phyloP scores from a whole-genome alignment of 2,329 filamentous ascomycete genomes.

The Falciphora oryzae region DNA sequence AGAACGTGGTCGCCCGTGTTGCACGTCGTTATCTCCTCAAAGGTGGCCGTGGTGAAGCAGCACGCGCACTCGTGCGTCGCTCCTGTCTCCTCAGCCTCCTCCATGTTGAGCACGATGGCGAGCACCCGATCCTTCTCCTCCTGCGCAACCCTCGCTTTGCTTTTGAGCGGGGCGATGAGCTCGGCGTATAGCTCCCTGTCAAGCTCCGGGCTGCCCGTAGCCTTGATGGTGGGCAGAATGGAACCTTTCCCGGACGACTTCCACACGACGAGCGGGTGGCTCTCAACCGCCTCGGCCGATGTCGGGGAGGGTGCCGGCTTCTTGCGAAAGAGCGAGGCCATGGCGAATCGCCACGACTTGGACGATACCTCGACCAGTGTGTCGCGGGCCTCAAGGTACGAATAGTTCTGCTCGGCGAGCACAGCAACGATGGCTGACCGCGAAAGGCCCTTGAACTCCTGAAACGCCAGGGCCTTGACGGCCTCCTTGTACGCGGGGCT shows the following conservation, averaged over 20 bases:
- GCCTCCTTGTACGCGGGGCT: conserved; percentile 62
- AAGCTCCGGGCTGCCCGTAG: conserved; percentile 60
- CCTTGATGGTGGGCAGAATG: conserved; percentile 54
- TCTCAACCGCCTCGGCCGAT: conserved; percentile 39
- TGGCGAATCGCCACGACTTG: conserved; percentile 71
- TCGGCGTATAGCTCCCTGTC: conserved; percentile 55
- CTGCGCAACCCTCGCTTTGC: conserved; percentile 34
- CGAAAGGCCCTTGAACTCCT: conserved; percentile 71
- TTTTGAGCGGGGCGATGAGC: conserved; percentile 49
- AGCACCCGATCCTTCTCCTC: conserved; percentile 47
- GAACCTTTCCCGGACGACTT: conserved; percentile 49
- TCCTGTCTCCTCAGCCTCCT: conserved; percentile 52
- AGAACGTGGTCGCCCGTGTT: conserved; percentile 58
- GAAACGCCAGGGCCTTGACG: conserved; percentile 60
- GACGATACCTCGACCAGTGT: conserved; percentile 63
- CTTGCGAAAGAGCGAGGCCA: conserved; percentile 66
- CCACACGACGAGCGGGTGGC: conserved; percentile 60
- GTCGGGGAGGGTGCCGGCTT: conserved; percentile 30
- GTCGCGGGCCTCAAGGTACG: conserved; percentile 65
- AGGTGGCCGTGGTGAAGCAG: conserved; percentile 65
- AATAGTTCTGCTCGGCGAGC: conserved; percentile 74
- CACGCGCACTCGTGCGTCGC: conserved; percentile 68
- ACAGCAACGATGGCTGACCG: conserved; percentile 71
- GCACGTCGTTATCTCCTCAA: conserved; percentile 72
- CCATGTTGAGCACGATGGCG: conserved; percentile 48